Evolutionary conservation across 495 filamentous ascomycete species (phyloP).

Genomic region (Neurospora sp.): DNA sequence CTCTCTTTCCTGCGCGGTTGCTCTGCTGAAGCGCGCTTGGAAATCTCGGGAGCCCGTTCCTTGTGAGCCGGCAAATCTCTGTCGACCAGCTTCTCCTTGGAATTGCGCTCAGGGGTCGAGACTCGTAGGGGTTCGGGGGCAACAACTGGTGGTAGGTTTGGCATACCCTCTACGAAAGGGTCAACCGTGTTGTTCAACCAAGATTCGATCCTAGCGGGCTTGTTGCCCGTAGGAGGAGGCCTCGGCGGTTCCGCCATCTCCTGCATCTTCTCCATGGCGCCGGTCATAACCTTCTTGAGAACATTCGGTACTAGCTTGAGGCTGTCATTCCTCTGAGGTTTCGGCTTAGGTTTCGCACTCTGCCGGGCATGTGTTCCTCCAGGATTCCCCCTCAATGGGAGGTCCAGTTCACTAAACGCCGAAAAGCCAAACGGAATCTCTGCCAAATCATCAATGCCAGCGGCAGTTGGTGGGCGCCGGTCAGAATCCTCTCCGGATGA

Average conservation of each 20-base stretch:
- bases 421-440: slow-evolving; percentile 48
- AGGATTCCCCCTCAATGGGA: slow-evolving; percentile 18
- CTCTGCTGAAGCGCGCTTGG: neutral
- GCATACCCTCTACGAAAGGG: slow-evolving; percentile 53
- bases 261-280: slow-evolving; percentile 44
- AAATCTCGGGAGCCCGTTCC: neutral
- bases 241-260: slow-evolving; percentile 42
- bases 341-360: slow-evolving; percentile 27
- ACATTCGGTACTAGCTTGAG: slow-evolving; percentile 45
- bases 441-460: slow-evolving; percentile 35
- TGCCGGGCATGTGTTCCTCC: slow-evolving; percentile 29
- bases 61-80: neutral
- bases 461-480: slow-evolving; percentile 27
- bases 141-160: slow-evolving; percentile 10
- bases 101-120: neutral
- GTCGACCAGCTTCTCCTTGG: neutral
- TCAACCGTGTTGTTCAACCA: slow-evolving; percentile 68
- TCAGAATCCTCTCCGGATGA: slow-evolving; percentile 20
- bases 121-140: slow-evolving; percentile 4
- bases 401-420: slow-evolving; percentile 48
- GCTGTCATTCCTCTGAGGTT: slow-evolving; percentile 32
- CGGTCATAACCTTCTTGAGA: slow-evolving; percentile 43
- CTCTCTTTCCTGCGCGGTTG: neutral
- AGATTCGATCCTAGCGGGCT: slow-evolving; percentile 57
- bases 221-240: slow-evolving; percentile 26